Evolutionary conservation across 1,284 basidiomycete genomes (phyloP).

Genomic region (Vanrija sp.): DNA sequence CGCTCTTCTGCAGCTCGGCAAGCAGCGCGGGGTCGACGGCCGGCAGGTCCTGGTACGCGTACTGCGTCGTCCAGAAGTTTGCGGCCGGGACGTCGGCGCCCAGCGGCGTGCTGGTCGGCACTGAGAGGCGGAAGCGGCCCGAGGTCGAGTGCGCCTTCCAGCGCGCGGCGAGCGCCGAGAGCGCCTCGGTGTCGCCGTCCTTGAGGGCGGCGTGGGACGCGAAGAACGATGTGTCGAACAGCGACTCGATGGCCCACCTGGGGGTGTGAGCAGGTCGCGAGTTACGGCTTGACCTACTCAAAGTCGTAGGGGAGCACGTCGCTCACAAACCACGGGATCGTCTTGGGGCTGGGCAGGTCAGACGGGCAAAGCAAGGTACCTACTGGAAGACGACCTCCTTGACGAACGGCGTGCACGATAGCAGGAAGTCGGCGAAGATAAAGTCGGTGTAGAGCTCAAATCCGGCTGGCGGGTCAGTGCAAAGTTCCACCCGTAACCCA

Average conservation of each 20-base stretch:
- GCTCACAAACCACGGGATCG: conserved; percentile 83
- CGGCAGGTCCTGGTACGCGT: conserved; percentile 77
- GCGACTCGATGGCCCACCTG: conserved; percentile 52
- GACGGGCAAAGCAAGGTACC: conserved; percentile 32
- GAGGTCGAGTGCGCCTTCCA: conserved; percentile 68
- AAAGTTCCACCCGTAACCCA: conserved; percentile 40
- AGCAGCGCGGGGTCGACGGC: conserved; percentile 60
- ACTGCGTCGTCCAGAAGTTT: conserved; percentile 80
- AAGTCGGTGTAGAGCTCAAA: conserved; percentile 96
- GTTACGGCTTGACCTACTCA: conserved; percentile 33
- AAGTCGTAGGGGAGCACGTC: conserved; percentile 83
- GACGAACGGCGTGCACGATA: conserved; percentile 79
- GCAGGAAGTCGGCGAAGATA: conserved; percentile 88
- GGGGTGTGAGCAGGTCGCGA: neutral
- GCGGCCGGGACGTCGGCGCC: conserved; percentile 52
- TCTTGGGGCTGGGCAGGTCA: conserved; percentile 62
- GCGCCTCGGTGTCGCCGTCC: conserved; percentile 32
- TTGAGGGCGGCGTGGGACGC: conserved; percentile 54
- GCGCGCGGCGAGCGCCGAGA: conserved; percentile 63
- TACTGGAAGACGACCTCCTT: conserved; percentile 83
- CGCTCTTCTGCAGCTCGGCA: conserved; percentile 59
- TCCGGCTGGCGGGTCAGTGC: conserved; percentile 57
- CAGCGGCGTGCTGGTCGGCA: conserved; percentile 62
- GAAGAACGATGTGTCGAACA: conserved; percentile 56
- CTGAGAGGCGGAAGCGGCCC: conserved; percentile 70